Percentiles rank a stretch among this genome's conserved stretches.
These are phyloP conservation scores for Tricholoma bakamatsutake DNA, from an alignment of 768 basidiomycete species.

Conservation along the genomic window DNA sequence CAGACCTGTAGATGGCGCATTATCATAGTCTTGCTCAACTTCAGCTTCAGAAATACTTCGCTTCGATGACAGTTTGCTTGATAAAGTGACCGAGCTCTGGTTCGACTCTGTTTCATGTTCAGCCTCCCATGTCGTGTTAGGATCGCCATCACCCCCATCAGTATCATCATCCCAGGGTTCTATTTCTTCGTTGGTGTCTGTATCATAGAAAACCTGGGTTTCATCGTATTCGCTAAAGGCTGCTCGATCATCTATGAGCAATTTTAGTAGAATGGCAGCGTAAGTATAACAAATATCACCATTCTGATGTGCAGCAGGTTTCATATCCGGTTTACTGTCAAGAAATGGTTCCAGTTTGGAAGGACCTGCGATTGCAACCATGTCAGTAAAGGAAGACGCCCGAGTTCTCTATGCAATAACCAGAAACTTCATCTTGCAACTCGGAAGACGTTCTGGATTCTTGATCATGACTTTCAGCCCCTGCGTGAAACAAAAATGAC, in stretches of 20 bases:
- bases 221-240: background rate
- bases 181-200: slow-evolving; percentile 8
- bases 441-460: background rate
- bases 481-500: background rate
- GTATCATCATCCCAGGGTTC: slow-evolving; percentile 28
- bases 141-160: slow-evolving; percentile 39
- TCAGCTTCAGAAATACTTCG: slow-evolving; percentile 39
- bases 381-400: background rate
- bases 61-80: slow-evolving; percentile 51
- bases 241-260: background rate
- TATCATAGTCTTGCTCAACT: slow-evolving; percentile 21
- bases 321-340: background rate
- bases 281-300: background rate
- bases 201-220: background rate
- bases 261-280: background rate
- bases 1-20: slow-evolving; percentile 38
- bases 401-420: background rate
- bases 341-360: background rate
- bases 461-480: background rate
- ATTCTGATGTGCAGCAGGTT: background rate
- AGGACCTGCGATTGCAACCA: background rate
- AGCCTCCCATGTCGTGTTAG: slow-evolving; percentile 38
- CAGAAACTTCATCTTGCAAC: background rate
- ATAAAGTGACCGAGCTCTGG: slow-evolving; percentile 50
- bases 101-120: slow-evolving; percentile 43